These are phyloP conservation scores for Leishmania aethiopica DNA, from an alignment of 208 protist species.

Conservation along the genomic window DNA sequence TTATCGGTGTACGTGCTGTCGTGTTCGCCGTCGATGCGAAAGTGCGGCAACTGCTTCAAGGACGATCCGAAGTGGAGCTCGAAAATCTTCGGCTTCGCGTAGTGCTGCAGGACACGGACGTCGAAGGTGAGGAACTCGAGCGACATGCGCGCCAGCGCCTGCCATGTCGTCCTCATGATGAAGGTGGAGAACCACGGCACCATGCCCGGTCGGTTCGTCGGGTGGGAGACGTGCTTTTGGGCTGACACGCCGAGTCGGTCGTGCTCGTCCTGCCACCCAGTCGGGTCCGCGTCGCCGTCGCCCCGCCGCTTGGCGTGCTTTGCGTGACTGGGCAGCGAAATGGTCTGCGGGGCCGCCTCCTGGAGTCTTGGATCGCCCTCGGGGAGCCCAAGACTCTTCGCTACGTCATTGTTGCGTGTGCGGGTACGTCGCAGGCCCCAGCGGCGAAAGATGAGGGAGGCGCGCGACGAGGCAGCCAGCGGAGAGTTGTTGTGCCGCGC, in stretches of 20 bases:
- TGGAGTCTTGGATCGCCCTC: conserved; percentile 18
- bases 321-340: conserved; percentile 1
- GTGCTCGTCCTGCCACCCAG: conserved; percentile 27
- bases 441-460: conserved; percentile 11
- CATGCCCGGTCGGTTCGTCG: conserved; percentile 72
- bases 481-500: background rate
- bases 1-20: background rate
- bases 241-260: conserved; percentile 7
- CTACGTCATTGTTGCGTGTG: background rate
- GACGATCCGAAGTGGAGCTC: conserved; percentile 40
- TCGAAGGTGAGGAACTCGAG: conserved; percentile 86
- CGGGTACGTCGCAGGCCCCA: conserved; percentile 3
- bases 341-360: conserved; percentile 13
- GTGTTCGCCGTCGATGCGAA: background rate
- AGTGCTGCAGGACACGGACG: conserved; percentile 54
- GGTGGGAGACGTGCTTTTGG: conserved; percentile 33
- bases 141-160: conserved; percentile 45
- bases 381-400: conserved; percentile 16
- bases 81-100: conserved; percentile 63
- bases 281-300: background rate
- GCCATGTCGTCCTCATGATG: conserved; percentile 65
- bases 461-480: background rate
- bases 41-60: conserved; percentile 7
- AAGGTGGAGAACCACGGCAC: conserved; percentile 88
- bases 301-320: background rate